These are phyloP conservation scores for Smittium culicis DNA, from an alignment of 371 early-diverging fungal species.

Conservation along the genomic window DNA sequence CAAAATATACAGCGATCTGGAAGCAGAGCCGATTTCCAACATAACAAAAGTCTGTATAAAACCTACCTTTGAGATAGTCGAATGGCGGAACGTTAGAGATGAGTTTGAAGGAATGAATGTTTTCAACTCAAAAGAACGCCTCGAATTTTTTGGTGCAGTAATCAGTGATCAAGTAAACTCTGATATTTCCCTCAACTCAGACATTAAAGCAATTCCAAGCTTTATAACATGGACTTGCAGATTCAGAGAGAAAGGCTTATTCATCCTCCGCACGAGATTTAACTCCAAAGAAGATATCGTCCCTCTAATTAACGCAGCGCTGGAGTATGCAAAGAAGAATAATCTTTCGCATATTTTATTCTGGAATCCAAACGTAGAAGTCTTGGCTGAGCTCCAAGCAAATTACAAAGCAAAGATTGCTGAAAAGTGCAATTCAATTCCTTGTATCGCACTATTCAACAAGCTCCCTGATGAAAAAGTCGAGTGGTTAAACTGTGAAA, in stretches of 20 bases:
- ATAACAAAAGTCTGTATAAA: neutral
- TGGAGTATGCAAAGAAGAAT: neutral
- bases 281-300: neutral
- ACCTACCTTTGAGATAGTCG: neutral
- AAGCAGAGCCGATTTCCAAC: neutral
- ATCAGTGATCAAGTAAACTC: too few species aligned
- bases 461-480: neutral
- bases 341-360: neutral
- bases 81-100: conserved; percentile 8
- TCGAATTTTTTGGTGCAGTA: conserved; percentile 3
- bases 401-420: neutral
- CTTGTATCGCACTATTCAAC: conserved; percentile 1
- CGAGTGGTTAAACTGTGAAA: neutral
- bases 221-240: conserved; percentile 6
- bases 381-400: neutral
- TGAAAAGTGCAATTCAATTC: neutral
- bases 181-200: neutral
- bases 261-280: neutral
- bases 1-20: neutral
- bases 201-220: conserved; percentile 6
- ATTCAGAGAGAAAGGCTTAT: neutral
- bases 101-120: neutral
- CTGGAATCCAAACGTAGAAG: neutral
- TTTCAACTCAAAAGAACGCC: neutral
- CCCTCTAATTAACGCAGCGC: neutral